These are phyloP conservation scores for Hanseniaspora sp. DNA, from an alignment of 1,139 yeast genomes.

Conservation along the genomic window DNA sequence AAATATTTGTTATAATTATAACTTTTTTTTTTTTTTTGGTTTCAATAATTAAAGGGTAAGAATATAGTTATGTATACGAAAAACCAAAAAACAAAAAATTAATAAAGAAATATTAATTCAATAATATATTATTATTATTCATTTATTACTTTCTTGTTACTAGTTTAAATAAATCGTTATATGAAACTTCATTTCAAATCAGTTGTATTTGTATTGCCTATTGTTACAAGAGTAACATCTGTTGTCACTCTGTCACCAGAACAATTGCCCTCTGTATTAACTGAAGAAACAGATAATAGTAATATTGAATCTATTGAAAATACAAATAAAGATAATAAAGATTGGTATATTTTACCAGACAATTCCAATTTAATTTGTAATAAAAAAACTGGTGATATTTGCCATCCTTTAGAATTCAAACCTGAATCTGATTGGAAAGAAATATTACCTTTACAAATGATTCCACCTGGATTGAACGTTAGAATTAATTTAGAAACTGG, in stretches of 20 bases:
- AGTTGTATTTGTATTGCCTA: not conserved
- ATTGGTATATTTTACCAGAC: slow-evolving; percentile 14
- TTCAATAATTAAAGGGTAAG: no score
- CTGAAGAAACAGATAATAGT: not conserved
- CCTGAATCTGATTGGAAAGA: slow-evolving; percentile 60
- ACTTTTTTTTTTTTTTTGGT: no score
- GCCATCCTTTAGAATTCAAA: slow-evolving; percentile 53
- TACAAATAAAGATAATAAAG: slow-evolving; percentile 7
- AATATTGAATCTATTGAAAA: not conserved
- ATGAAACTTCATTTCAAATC: not conserved
- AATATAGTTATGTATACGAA: no score
- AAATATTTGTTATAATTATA: no score
- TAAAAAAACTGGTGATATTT: slow-evolving; percentile 31
- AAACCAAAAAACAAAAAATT: not conserved
- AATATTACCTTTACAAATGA: slow-evolving; percentile 54
- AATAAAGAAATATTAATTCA: not conserved
- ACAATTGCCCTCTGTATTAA: not conserved
- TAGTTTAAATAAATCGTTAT: no score
- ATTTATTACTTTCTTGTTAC: not conserved
- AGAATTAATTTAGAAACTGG: slow-evolving; percentile 60
- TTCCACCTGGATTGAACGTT: slow-evolving; percentile 72
- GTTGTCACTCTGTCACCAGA: slow-evolving; percentile 1
- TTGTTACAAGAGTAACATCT: not conserved
- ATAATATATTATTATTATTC: not conserved
- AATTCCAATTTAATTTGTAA: slow-evolving; percentile 37